Evolutionary conservation across 352 stramenopile genomes (phyloP), one percentile per base, ranked within the genome.

Genomic region (Ophiocytium majus): DNA sequence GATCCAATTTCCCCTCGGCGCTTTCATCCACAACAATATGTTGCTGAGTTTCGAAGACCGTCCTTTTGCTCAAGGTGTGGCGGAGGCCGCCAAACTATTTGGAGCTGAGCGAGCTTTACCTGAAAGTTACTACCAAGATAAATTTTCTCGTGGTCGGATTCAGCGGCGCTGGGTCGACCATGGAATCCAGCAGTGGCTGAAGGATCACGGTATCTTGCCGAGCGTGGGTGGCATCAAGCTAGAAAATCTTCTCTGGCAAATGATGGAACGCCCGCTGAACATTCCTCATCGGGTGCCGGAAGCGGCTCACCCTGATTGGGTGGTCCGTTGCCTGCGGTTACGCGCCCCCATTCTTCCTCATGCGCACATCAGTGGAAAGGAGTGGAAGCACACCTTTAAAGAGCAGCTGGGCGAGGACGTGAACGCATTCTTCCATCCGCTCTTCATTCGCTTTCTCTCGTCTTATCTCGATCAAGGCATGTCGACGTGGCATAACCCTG

Each of bases 1-100:
- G 19, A 23, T 71, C 57, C 57, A 71, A 28, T 23, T 23, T 28
- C 57, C 57, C 19, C 57, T 71, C 28, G 19, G 28, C 57, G 28
- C 19, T 28, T 71, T 71, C 57, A 28, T 71, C 28, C 57, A 71
- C 28, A 71, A 71, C 57, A 71, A 71, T 71, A 71, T 71, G 19
- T 28, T 71, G 23, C 57, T 23, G 57, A 71, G 23, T 23, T 71
- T 71, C 57, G 57, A 71, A 71, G 28, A 71, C 57, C 57, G 23
- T 28, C 19, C 23, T 71, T 71, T 71, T 71, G 19, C 23, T 71
- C 19, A 71, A 23, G 57, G 19, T 28, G 57, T 71, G 19, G 28
- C 23, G 28, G 57, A 71, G 28, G 57, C 57, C 57, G 57, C 19
- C 19, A 28, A 71, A 28, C 57, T 71, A 23, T 71, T 23, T 28